Conservation (phyloP, 768 basidiomycete species). For the Lyophyllum atratum region DNA sequence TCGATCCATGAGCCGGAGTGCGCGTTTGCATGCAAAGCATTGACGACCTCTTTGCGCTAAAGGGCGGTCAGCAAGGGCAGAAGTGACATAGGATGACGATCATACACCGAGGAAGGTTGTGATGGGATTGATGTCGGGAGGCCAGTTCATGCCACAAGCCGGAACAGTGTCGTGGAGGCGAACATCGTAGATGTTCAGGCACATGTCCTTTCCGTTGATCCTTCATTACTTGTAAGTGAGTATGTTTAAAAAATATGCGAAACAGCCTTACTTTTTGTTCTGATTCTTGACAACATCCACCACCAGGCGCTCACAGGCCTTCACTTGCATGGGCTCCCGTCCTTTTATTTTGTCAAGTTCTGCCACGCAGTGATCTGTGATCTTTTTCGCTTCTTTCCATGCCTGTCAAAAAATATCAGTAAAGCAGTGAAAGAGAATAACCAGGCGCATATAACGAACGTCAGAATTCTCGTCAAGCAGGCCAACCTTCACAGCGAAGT, state of each 20-base stretch:
- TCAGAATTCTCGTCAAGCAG: constrained; percentile 72
- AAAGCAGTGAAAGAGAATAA: constrained; percentile 3
- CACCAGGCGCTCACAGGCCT: constrained; percentile 63
- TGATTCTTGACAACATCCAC: constrained; percentile 41
- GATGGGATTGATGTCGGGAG: constrained; percentile 77
- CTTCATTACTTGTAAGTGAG: constrained; percentile 36
- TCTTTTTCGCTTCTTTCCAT: constrained; percentile 59
- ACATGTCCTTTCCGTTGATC: constrained; percentile 68
- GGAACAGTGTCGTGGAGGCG: constrained; percentile 84
- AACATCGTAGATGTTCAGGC: constrained; percentile 94
- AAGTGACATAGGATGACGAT: constrained; percentile 11
- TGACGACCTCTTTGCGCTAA: constrained; percentile 80
- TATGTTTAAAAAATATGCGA: neutral
- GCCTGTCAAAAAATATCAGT: constrained; percentile 38
- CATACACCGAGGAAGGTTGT: constrained; percentile 81
- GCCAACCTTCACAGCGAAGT: constrained; percentile 80
- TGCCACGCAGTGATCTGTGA: constrained; percentile 61
- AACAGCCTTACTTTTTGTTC: constrained; percentile 36
- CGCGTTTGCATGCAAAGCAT: constrained; percentile 77
- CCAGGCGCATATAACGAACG: constrained; percentile 39
- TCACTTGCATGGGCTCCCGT: constrained; percentile 54
- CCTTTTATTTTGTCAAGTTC: constrained; percentile 45
- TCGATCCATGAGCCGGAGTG: constrained; percentile 87
- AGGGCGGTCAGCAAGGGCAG: constrained; percentile 7
- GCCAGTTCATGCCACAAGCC: constrained; percentile 98